A percentile compares a stretch with the other conserved stretches of the same genome.
Evolutionary conservation across 768 basidiomycete genomes (phyloP).

Genomic region (Termitomyces heimii): DNA sequence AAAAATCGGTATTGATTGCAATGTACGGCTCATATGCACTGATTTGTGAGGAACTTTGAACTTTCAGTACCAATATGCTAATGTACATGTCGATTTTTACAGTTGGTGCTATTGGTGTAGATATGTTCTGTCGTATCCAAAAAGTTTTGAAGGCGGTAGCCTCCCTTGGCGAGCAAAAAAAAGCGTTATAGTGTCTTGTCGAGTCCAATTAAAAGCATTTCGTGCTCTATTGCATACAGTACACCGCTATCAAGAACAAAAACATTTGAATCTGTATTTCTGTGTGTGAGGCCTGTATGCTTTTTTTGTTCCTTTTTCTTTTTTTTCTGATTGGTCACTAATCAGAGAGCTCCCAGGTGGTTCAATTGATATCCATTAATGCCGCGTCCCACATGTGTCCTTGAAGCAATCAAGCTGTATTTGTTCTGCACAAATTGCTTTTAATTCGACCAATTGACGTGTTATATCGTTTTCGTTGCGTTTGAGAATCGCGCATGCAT

Average conservation of each 20-base stretch:
- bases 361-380: not conserved
- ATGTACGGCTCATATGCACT: constrained; percentile 16
- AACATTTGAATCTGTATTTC: not conserved
- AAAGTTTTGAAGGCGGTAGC: constrained; percentile 8
- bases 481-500: not conserved
- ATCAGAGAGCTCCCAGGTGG: not conserved
- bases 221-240: not conserved
- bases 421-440: not conserved
- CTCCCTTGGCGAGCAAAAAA: not conserved
- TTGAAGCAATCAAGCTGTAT: not conserved
- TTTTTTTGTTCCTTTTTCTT: no score
- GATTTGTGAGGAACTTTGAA: constrained; percentile 10
- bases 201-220: not conserved
- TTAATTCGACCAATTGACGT: not conserved
- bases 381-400: not conserved
- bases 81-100: not conserved
- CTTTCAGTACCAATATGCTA: not conserved
- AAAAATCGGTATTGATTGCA: constrained; percentile 11
- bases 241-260: not conserved
- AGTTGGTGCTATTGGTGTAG: constrained; percentile 15
- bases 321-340: not conserved
- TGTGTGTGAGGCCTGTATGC: not conserved
- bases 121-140: constrained; percentile 18
- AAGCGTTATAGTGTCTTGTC: not conserved
- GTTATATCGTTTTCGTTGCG: not conserved